Evolutionary conservation across 495 filamentous ascomycete genomes (phyloP).

Genomic region (Friedmanniomyces endolithicus): DNA sequence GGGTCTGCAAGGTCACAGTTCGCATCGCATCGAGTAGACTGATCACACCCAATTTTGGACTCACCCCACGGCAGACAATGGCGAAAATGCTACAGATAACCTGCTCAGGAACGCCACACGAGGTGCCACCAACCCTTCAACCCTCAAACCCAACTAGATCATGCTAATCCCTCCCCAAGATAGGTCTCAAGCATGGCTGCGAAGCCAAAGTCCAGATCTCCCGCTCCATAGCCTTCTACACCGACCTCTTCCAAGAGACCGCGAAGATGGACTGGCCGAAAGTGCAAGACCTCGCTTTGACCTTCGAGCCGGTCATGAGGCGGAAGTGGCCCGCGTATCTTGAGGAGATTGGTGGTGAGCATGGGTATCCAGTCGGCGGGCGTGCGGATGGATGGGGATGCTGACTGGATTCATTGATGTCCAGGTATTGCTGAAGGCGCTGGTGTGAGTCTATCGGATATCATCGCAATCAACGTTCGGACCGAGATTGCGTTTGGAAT

Average conservation of each 20-base stretch:
- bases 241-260: constrained; percentile 38
- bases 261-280: constrained; percentile 38
- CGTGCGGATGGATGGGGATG: too few relatives aligned
- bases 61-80: not conserved
- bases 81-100: constrained; percentile 19
- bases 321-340: constrained; percentile 36
- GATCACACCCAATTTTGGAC: too few relatives aligned
- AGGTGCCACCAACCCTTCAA: constrained; percentile 15
- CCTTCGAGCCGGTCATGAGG: constrained; percentile 34
- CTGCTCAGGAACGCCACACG: constrained; percentile 25
- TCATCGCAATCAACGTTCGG: constrained; percentile 54
- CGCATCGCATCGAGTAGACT: too few relatives aligned
- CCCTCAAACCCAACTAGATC: not conserved
- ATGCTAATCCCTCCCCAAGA: constrained; percentile 24
- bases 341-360: constrained; percentile 38
- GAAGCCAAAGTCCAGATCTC: constrained; percentile 35
- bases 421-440: constrained; percentile 50
- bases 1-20: too few relatives aligned
- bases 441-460: constrained; percentile 39
- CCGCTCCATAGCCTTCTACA: constrained; percentile 41
- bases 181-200: constrained; percentile 43
- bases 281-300: constrained; percentile 34
- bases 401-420: constrained; percentile 3
- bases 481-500: constrained; percentile 55
- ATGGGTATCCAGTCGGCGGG: too few relatives aligned